These are phyloP conservation scores for Xylaria sp. DNA, from an alignment of 2,329 filamentous ascomycete species.

Conservation along the genomic window DNA sequence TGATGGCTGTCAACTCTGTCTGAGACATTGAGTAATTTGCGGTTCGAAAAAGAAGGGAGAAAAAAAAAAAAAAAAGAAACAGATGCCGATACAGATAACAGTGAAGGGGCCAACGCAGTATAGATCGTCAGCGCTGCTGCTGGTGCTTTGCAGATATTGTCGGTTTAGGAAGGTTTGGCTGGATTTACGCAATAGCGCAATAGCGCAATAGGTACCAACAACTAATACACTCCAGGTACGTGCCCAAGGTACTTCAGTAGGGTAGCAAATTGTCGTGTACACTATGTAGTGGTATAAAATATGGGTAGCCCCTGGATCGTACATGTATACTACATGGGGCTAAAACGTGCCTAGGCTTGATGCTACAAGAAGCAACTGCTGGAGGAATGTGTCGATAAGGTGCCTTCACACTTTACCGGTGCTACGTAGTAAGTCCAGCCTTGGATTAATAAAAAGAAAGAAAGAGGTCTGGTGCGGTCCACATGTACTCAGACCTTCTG, in stretches of 20 bases:
- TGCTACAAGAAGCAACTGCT: slow-evolving; percentile 2
- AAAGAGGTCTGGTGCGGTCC: background rate
- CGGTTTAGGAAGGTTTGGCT: background rate
- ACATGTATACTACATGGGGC: slow-evolving; percentile 27
- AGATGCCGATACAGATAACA: no score
- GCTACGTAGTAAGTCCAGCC: slow-evolving; percentile 22
- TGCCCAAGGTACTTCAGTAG: background rate
- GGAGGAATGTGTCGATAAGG: background rate
- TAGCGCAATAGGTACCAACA: background rate
- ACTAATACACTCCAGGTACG: background rate
- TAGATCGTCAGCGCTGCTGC: no score
- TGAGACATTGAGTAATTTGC: background rate
- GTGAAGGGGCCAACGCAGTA: no score
- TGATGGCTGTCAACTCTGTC: slow-evolving; percentile 3
- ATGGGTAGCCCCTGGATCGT: slow-evolving; percentile 29
- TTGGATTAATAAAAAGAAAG: slow-evolving; percentile 20
- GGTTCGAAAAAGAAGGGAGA: background rate
- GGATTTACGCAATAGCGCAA: background rate
- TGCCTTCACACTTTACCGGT: background rate
- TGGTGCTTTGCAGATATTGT: background rate
- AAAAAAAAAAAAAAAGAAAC: no score
- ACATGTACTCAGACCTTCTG: background rate
- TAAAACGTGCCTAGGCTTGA: slow-evolving; percentile 9
- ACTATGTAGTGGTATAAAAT: background rate
- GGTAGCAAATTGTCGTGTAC: background rate